Conservation (phyloP, 306 rosid species). For the Crotalaria pallida region DNA sequence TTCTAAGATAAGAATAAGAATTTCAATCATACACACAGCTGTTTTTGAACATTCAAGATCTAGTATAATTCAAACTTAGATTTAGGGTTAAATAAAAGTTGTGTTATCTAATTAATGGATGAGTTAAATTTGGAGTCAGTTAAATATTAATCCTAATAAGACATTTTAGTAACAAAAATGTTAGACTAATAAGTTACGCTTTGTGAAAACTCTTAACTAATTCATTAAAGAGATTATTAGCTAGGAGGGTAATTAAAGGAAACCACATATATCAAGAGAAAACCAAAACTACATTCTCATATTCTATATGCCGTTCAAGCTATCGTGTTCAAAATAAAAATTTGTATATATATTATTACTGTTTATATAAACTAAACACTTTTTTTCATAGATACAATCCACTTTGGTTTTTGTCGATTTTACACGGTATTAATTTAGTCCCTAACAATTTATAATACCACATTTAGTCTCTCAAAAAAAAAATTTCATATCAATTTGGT, state of each 20-base stretch:
- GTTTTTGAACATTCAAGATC: conserved; percentile 23
- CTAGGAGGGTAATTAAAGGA: background rate
- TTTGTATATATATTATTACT: too few species aligned
- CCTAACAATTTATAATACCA: too few species aligned
- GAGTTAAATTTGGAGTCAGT: conserved; percentile 11
- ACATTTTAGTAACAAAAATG: background rate
- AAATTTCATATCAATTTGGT: too few species aligned
- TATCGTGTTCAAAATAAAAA: background rate
- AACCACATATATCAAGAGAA: background rate
- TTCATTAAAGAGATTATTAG: background rate
- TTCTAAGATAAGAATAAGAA: conserved; percentile 46
- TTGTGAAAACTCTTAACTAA: background rate
- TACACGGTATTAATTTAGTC: too few species aligned
- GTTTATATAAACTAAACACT: background rate
- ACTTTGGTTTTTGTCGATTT: too few species aligned
- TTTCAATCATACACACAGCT: conserved; percentile 23
- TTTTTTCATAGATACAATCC: too few species aligned
- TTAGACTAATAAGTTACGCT: background rate
- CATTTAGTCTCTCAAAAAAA: too few species aligned
- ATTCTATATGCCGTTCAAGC: background rate
- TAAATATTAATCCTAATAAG: background rate
- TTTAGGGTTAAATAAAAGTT: background rate
- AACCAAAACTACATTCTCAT: background rate
- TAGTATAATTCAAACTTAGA: conserved; percentile 8
- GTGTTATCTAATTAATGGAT: background rate